phyloP scores from a whole-genome alignment of 2,329 filamentous ascomycete species.

The Hymenoscyphus albidus region DNA sequence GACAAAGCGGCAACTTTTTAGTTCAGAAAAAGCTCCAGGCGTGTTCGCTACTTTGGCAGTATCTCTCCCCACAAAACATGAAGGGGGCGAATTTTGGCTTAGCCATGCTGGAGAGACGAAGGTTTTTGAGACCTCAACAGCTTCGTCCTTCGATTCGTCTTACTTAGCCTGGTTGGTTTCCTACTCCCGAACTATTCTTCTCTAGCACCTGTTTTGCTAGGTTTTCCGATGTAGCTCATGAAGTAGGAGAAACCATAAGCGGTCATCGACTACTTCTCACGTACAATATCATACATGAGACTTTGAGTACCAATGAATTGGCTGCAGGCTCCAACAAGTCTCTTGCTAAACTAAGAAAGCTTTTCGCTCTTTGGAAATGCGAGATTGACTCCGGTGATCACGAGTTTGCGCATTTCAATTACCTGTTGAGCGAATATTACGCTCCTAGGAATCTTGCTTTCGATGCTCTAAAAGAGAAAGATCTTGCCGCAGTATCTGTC shows the following conservation, averaged over 20 bases:
- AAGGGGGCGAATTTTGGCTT: slow-evolving; percentile 44
- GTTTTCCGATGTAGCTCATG: neutral
- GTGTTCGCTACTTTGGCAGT: slow-evolving; percentile 47
- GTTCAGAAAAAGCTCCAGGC: neutral
- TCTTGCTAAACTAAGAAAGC: neutral
- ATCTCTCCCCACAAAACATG: slow-evolving; percentile 45
- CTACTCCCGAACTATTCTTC: neutral
- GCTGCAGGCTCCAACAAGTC: neutral
- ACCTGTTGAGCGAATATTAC: neutral
- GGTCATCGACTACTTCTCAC: slow-evolving; percentile 1
- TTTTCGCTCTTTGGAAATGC: neutral
- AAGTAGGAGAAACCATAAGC: neutral
- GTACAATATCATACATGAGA: neutral
- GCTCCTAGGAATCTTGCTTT: neutral
- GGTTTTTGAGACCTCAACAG: slow-evolving; percentile 33
- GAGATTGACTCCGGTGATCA: neutral
- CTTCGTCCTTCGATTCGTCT: slow-evolving; percentile 33
- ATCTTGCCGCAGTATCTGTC: neutral
- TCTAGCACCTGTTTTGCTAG: neutral
- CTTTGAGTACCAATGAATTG: neutral
- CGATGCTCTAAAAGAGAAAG: neutral
- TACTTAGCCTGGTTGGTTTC: slow-evolving; percentile 34
- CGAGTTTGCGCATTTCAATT: neutral
- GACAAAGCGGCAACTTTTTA: slow-evolving; percentile 11
- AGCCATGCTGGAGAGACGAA: slow-evolving; percentile 37